These are phyloP conservation scores for Davidsoniella virescens DNA, from an alignment of 2,329 filamentous ascomycete species.

Conservation along the genomic window DNA sequence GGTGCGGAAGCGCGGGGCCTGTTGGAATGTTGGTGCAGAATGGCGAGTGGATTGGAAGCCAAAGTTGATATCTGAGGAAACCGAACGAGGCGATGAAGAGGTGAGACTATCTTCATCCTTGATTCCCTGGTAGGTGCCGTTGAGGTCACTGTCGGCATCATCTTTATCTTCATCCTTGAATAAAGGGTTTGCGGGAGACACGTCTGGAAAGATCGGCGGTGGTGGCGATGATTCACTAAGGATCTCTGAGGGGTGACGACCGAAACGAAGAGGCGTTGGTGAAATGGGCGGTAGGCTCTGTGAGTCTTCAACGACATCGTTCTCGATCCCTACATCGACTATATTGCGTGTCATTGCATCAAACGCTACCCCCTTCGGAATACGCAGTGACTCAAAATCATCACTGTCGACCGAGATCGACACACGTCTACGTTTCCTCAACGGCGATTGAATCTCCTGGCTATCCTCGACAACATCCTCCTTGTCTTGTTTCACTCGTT, in stretches of 20 bases:
- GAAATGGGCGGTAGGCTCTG: neutral
- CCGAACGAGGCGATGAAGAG: too few relatives aligned
- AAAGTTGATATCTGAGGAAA: neutral
- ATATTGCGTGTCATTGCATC: too few relatives aligned
- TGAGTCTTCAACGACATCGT: neutral
- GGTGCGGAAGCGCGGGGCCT: slow-evolving; percentile 26
- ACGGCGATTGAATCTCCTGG: slow-evolving; percentile 11
- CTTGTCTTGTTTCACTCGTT: slow-evolving; percentile 15
- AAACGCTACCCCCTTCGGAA: too few relatives aligned
- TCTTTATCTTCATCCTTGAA: too few relatives aligned
- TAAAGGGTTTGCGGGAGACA: too few relatives aligned
- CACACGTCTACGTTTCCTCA: slow-evolving; percentile 2
- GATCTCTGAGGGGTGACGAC: too few relatives aligned
- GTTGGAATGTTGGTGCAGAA: slow-evolving; percentile 21
- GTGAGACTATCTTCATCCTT: too few relatives aligned
- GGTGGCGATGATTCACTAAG: slow-evolving; percentile 9
- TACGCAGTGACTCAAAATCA: slow-evolving; percentile 1
- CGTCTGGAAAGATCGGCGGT: slow-evolving; percentile 16
- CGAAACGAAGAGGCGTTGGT: too few relatives aligned
- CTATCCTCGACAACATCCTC: slow-evolving; percentile 20
- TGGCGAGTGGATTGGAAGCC: slow-evolving; percentile 1
- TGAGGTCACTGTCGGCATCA: too few relatives aligned
- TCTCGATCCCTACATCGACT: neutral
- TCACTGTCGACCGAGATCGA: slow-evolving; percentile 1
- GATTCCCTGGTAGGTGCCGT: too few relatives aligned